Percentiles rank a stretch among this genome's conserved stretches.
Evolutionary conservation across 2,329 filamentous ascomycete genomes (phyloP).

Genomic region (Ophiostoma quercus): DNA sequence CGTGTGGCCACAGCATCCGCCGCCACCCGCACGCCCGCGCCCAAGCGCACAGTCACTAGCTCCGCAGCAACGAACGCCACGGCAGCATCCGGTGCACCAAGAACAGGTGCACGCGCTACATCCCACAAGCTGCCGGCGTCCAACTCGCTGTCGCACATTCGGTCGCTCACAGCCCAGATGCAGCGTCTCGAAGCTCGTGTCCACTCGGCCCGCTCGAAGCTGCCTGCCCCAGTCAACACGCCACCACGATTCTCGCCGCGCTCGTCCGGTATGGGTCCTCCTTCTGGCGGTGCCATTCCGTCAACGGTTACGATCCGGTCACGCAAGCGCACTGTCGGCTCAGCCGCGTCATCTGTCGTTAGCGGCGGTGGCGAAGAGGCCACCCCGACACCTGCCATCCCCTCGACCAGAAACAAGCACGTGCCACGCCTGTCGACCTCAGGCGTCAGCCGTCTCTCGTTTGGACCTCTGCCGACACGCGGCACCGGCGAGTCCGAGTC

Average conservation of each 20-base stretch:
- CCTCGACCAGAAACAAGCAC: constrained; percentile 38
- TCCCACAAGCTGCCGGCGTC: constrained; percentile 51
- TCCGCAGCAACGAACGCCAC: background rate
- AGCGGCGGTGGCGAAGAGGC: constrained; percentile 43
- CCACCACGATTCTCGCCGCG: constrained; percentile 79
- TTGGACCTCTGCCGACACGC: constrained; percentile 52
- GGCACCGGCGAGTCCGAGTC: constrained; percentile 43
- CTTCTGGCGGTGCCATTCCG: constrained; percentile 41
- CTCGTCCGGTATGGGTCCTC: constrained; percentile 38
- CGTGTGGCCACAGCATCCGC: constrained; percentile 46
- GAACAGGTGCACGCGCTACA: constrained; percentile 42
- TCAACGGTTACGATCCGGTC: constrained; percentile 61
- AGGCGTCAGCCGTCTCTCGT: constrained; percentile 58
- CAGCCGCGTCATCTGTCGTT: constrained; percentile 43
- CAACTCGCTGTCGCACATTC: constrained; percentile 83
- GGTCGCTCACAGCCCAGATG: constrained; percentile 92
- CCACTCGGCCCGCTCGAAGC: constrained; percentile 82
- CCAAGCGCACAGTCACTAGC: constrained; percentile 41
- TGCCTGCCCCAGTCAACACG: constrained; percentile 73
- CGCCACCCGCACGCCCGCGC: constrained; percentile 39
- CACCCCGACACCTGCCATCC: constrained; percentile 45
- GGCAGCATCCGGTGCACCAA: constrained; percentile 38
- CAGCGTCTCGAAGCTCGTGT: constrained; percentile 91
- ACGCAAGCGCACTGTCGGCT: constrained; percentile 61
- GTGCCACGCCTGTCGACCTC: constrained; percentile 56